phyloP scores from a whole-genome alignment of 2,329 filamentous ascomycete genomes.

The Podosphaera fusca region DNA sequence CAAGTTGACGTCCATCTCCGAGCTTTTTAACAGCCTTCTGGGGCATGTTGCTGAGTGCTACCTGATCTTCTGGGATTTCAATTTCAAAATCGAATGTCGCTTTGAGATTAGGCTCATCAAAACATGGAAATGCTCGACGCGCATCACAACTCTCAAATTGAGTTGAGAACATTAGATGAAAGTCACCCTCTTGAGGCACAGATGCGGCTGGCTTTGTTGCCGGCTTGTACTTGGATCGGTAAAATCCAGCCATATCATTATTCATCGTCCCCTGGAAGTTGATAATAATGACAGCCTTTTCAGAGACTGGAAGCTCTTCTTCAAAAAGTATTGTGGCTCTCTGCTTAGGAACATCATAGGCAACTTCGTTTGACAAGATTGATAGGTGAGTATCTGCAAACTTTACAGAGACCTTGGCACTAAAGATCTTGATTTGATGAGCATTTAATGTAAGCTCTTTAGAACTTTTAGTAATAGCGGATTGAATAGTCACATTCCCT shows the following conservation, averaged over 20 bases:
- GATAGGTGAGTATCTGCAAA: constrained; percentile 29
- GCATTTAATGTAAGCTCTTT: constrained; percentile 67
- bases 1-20: constrained; percentile 42
- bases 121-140: constrained; percentile 85
- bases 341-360: constrained; percentile 66
- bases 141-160: constrained; percentile 97
- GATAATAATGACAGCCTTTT: constrained; percentile 39
- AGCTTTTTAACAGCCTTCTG: constrained; percentile 43
- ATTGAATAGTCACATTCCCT: constrained; percentile 61
- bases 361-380: constrained; percentile 40
- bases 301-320: constrained; percentile 42
- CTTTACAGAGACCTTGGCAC: constrained; percentile 36
- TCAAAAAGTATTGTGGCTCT: constrained; percentile 59
- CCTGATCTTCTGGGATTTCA: constrained; percentile 70
- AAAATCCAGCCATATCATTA: constrained; percentile 82
- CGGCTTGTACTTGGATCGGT: constrained; percentile 83
- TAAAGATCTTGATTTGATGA: constrained; percentile 57
- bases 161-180: constrained; percentile 67
- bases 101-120: constrained; percentile 94
- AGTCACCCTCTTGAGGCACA: constrained; percentile 49
- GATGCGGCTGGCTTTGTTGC: constrained; percentile 45
- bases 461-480: constrained; percentile 46
- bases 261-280: constrained; percentile 66
- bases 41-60: constrained; percentile 89
- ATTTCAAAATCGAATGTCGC: constrained; percentile 87